Conservation (phyloP, 306 rosid genomes). For the Citrullus colocynthis region DNA sequence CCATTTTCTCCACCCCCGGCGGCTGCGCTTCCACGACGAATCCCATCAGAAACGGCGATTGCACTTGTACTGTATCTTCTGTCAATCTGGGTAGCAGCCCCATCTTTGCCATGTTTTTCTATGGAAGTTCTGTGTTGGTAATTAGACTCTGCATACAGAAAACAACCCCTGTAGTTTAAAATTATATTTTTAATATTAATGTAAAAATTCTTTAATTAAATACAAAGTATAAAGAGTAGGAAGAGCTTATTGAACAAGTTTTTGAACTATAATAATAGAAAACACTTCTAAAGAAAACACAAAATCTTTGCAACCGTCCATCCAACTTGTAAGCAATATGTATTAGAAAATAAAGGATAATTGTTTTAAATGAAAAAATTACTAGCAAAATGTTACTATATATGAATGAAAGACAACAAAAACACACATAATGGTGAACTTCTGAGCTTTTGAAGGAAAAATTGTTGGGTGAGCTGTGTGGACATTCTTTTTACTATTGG, state of each 20-base stretch:
- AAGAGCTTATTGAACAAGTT: not conserved
- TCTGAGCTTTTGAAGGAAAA: not conserved
- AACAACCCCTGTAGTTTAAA: not conserved
- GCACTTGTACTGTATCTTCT: not conserved
- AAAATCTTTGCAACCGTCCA: not conserved
- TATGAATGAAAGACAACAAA: not conserved
- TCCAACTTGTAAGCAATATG: not conserved
- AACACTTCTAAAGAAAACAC: not conserved
- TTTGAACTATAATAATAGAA: not conserved
- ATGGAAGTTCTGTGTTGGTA: not conserved
- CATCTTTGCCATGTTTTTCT: constrained; percentile 9
- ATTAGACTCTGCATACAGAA: not conserved
- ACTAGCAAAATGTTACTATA: no score
- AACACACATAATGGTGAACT: not conserved
- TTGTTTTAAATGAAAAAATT: no score
- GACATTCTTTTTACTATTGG: no score
- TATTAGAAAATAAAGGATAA: not conserved
- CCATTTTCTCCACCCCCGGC: constrained; percentile 15
- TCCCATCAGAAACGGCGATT: constrained; percentile 17
- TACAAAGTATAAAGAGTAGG: not conserved
- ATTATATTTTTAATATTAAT: not conserved
- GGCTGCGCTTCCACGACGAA: constrained; percentile 14
- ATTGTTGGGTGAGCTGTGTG: no score
- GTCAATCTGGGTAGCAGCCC: not conserved
- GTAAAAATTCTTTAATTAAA: not conserved